phyloP scores from a whole-genome alignment of 345 rosid species.

The Hypericum androsaemum region DNA sequence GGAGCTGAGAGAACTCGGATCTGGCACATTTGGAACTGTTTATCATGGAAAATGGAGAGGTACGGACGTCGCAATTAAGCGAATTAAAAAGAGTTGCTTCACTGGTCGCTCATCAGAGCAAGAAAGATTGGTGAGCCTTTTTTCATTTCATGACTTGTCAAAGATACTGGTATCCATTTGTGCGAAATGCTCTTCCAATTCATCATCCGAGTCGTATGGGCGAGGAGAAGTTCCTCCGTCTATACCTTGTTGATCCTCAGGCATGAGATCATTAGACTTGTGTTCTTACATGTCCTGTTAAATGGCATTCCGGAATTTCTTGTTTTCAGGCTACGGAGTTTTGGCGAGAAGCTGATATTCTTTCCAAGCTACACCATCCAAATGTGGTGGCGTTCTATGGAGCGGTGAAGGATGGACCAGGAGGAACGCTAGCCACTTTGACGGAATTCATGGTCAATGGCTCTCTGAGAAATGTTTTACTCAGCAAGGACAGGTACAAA shows the following conservation, averaged over 20 bases:
- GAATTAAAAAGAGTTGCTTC: conserved; percentile 81
- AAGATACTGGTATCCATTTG: too few relatives aligned
- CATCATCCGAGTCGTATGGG: too few relatives aligned
- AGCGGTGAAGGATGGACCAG: conserved; percentile 36
- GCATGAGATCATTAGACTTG: too few relatives aligned
- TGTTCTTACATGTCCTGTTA: too few relatives aligned
- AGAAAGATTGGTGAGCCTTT: background rate
- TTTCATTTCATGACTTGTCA: too few relatives aligned
- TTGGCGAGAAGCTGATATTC: conserved; percentile 36
- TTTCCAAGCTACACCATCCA: conserved; percentile 36
- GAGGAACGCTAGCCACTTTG: conserved; percentile 25
- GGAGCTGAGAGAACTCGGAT: conserved; percentile 76
- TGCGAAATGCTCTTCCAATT: too few relatives aligned
- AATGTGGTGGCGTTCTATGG: conserved; percentile 40
- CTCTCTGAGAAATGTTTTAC: conserved; percentile 31
- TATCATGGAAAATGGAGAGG: conserved; percentile 94
- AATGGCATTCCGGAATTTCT: too few relatives aligned
- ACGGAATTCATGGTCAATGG: conserved; percentile 43
- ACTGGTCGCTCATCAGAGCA: conserved; percentile 45
- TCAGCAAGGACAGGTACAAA: conserved; percentile 26
- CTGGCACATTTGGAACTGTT: conserved; percentile 91
- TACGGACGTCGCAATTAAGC: conserved; percentile 87
- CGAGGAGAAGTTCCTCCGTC: too few relatives aligned
- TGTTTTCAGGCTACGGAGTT: conserved; percentile 28
- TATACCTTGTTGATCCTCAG: too few relatives aligned